phyloP scores from a whole-genome alignment of 441 rosid species.

The Euphorbia schlechtendalii region DNA sequence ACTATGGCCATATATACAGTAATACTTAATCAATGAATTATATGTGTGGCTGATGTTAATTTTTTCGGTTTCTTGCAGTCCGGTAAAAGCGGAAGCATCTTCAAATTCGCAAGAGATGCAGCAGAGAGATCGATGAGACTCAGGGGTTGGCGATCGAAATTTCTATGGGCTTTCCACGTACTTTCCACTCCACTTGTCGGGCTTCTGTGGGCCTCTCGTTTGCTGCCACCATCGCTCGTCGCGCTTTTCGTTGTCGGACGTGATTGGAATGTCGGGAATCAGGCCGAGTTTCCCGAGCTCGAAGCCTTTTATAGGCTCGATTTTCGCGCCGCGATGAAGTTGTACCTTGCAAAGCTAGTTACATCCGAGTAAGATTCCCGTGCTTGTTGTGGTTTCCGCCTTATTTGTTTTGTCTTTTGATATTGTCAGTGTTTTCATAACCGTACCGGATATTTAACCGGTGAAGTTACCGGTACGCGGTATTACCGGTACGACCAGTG shows the following conservation, averaged over 20 bases:
- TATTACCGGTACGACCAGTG: too few species aligned
- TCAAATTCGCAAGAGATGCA: constrained; percentile 86
- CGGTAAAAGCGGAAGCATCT: constrained; percentile 83
- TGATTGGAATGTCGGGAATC: constrained; percentile 57
- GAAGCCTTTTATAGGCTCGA: constrained; percentile 86
- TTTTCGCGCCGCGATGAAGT: constrained; percentile 81
- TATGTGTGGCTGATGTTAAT: constrained; percentile 14
- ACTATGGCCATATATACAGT: too few species aligned
- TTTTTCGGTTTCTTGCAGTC: constrained; percentile 35
- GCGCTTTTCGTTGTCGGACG: constrained; percentile 75
- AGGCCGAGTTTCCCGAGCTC: constrained; percentile 64
- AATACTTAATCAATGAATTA: too few species aligned
- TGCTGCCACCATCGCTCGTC: constrained; percentile 89
- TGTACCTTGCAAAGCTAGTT: constrained; percentile 74
- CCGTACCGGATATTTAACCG: too few species aligned
- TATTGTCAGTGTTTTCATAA: too few species aligned
- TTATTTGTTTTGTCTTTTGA: too few species aligned
- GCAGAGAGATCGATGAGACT: constrained; percentile 72
- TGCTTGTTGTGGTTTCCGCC: too few species aligned
- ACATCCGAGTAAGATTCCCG: constrained; percentile 73
- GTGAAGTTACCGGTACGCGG: too few species aligned
- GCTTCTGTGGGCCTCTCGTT: constrained; percentile 91
- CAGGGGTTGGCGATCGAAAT: too few species aligned
- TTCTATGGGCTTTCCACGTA: constrained; percentile 78
- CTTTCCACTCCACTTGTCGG: constrained; percentile 97